Base-by-base conservation (phyloP, 495 filamentous ascomycete species). In the Antarctomyces pellizariae region DNA sequence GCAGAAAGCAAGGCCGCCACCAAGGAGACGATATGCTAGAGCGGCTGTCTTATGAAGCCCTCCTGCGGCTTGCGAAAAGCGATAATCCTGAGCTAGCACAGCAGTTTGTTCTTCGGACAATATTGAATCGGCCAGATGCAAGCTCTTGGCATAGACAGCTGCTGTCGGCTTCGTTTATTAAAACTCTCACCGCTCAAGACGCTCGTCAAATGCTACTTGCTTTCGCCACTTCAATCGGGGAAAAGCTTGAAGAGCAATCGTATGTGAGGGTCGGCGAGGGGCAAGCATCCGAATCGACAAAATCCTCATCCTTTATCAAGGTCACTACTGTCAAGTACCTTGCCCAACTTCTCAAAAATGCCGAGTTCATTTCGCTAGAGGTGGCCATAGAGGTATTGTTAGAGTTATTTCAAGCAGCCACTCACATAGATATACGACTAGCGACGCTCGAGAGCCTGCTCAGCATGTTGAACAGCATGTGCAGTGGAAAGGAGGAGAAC, bases 271-370 rank as follows among this genome's bases (percentile, higher is more conserved):
- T 31, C 8, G 27, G 31, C 25, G 26, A 36, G 10, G 13, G 21
- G 16, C 24, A 39, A 22, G 11, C 22, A 18, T 16, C 15, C n/a
- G 30, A 29, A 29, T 31, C 18, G 12, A 26, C 29, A 29, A 27
- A 38, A 13, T 32, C 28, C 20, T 28, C 17, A 26, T 32, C 36
- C 9, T 32, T 42, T 13, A 33, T 57, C 24, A 51, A 49, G 29
- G 33, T 53, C 18, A 49, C 48, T 2, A 53, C 49, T 0, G 42
- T 55, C 24, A 50, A 53, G 26, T 48, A 50, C 36, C 33, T 53
- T 3, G 45, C 49, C 0, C 43, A 52, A 30, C 33, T 51, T 0
- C 36, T 55, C 6, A 31, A 41, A 8, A 35, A 45, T 8, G 35
- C 44, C 3, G 33, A 39, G 3, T 51, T 44, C 25, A 35, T 52